Base-by-base conservation (phyloP, 1,139 yeast species). In the Meyerozyma sp. region DNA sequence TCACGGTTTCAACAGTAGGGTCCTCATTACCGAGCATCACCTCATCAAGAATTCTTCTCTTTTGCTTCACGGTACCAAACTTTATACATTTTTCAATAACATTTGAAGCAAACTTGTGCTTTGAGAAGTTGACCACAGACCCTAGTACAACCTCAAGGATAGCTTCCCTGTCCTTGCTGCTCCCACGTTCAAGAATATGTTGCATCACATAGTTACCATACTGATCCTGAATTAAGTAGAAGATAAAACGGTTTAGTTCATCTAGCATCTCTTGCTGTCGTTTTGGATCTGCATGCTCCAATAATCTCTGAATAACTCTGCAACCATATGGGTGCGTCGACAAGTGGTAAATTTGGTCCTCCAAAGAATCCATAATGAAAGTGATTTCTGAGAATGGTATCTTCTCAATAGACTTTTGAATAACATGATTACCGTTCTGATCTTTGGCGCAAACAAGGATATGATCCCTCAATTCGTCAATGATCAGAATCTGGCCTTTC, bases 271-370 rank as follows among this genome's bases (percentile, higher is more conserved):
- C 73, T 30, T 75, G 69, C 56, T 83, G 86, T 58, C 88, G 94
- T 13, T 69, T 72, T 9, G 71, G 63, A 30, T 77, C 79, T 5
- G 87, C 81, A 63, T 79, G 83, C 63, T 93, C 98, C 46, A 94
- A 72, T 56, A 91, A 74, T 52, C 98, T 75, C 66, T 94, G 99
- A 49, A 94, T 86, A 5, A 94, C 98, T 47, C 98, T 78, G 65
- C 98, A 94, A 9, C 99, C 99, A 63, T 93, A 94, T 1, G 97
- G 95, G 65, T 94, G 98, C 0, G 96, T 87, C 0, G 97, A 87
- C 50, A 94, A 73, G 58, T 86, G 95, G 57, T 88, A 87, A 42
- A 90, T 86, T 53, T 90, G 96, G 50, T 81, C 81, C 51, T 79
- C 79, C 52, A 93, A 75, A 25, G 93, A 80, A 29, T 80, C 82